Percentiles rank a stretch among this genome's conserved stretches.
Conservation (phyloP, 2,329 filamentous ascomycete species). For the Chaetomium sp. region DNA sequence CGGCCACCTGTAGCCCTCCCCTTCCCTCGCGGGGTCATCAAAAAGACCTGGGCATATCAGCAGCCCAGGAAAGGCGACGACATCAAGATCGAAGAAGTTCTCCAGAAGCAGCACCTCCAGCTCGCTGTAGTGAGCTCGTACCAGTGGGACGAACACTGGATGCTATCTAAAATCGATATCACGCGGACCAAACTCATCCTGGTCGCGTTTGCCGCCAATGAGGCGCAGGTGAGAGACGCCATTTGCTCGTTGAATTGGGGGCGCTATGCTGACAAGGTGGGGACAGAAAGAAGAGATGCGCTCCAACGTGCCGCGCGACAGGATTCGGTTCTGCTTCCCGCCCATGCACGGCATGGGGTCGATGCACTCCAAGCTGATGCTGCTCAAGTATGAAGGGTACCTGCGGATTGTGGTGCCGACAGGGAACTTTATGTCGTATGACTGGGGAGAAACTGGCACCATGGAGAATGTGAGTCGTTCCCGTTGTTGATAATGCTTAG, state of each 20-base stretch:
- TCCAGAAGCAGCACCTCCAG: conserved; percentile 71
- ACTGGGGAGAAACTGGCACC: conserved; percentile 83
- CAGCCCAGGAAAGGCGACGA: conserved; percentile 66
- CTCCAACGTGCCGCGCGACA: conserved; percentile 51
- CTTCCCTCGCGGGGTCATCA: conserved; percentile 66
- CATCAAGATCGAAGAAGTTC: conserved; percentile 84
- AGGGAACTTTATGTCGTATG: conserved; percentile 80
- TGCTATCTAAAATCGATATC: conserved; percentile 69
- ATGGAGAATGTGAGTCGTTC: conserved; percentile 74
- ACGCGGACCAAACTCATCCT: conserved; percentile 63
- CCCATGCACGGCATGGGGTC: conserved; percentile 71
- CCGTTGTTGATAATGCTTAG: conserved; percentile 20
- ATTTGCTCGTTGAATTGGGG: neutral
- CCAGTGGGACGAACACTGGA: conserved; percentile 81
- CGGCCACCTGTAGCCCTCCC: conserved; percentile 37
- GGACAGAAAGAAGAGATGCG: conserved; percentile 53
- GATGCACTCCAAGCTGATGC: conserved; percentile 95
- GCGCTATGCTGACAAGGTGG: neutral
- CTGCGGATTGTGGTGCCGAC: conserved; percentile 82
- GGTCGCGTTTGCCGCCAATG: conserved; percentile 56
- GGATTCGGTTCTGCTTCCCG: conserved; percentile 77
- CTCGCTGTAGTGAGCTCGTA: conserved; percentile 85
- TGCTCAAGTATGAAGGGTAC: conserved; percentile 75
- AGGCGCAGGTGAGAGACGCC: conserved; percentile 52
- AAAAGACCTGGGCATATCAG: conserved; percentile 76